Evolutionary conservation across 1,284 basidiomycete genomes (phyloP).

Genomic region (Boletus semigastroideus): DNA sequence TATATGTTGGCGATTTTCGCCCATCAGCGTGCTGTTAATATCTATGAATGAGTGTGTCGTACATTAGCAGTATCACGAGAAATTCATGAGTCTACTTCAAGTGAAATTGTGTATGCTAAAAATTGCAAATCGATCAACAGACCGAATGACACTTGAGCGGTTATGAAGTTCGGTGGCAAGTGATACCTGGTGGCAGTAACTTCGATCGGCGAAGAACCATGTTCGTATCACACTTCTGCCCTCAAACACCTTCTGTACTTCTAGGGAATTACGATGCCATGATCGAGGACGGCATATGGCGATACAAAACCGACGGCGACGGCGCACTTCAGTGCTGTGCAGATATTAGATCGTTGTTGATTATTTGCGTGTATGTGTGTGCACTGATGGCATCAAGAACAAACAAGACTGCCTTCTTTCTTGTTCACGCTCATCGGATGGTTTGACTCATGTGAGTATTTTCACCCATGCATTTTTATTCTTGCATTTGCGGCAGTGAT

Average conservation of each 20-base stretch:
- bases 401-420: constrained; percentile 18
- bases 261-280: neutral
- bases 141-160: neutral
- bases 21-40: constrained; percentile 1
- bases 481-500: constrained; percentile 49
- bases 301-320: too few relatives aligned
- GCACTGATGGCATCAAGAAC: neutral
- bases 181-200: too few relatives aligned
- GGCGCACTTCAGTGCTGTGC: too few relatives aligned
- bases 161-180: too few relatives aligned
- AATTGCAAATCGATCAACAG: neutral
- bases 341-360: too few relatives aligned
- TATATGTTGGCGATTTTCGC: neutral
- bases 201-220: too few relatives aligned
- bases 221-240: too few relatives aligned
- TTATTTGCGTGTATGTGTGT: too few relatives aligned
- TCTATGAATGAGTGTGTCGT: constrained; percentile 12
- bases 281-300: neutral
- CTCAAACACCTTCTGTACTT: too few relatives aligned
- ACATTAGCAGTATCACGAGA: neutral
- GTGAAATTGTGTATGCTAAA: constrained; percentile 3
- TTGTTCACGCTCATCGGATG: neutral
- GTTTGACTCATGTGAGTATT: constrained; percentile 20
- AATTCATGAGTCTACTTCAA: constrained; percentile 1
- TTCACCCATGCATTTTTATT: constrained; percentile 21